Conservation (phyloP, 2,329 filamentous ascomycete species). For the Ceratocystis destructans region DNA sequence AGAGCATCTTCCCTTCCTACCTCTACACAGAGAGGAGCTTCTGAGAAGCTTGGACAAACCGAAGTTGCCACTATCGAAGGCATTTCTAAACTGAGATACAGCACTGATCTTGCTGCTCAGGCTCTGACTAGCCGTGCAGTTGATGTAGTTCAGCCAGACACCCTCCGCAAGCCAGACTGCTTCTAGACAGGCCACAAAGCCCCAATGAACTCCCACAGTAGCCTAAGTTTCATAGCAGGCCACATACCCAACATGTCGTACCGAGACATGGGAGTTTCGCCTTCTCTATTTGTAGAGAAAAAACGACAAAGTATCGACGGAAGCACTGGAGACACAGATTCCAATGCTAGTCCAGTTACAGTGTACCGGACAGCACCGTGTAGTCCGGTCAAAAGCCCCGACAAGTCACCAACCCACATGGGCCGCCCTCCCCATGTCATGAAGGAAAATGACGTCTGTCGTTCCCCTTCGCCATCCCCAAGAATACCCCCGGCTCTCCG, state of each 20-base stretch:
- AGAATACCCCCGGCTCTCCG: conserved; percentile 11
- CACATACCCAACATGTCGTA: background rate
- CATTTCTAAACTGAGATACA: background rate
- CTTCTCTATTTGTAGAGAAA: conserved; percentile 16
- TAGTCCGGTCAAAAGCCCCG: conserved; percentile 13
- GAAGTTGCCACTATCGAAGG: background rate
- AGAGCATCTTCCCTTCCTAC: background rate
- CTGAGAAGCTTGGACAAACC: background rate
- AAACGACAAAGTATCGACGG: conserved; percentile 9
- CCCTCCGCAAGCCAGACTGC: background rate
- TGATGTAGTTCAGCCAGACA: background rate
- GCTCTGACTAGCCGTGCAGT: background rate
- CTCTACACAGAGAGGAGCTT: background rate
- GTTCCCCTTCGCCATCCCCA: conserved; percentile 13
- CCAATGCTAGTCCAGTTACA: conserved; percentile 2
- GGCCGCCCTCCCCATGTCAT: background rate
- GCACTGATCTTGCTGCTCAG: background rate
- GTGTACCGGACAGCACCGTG: conserved; percentile 14
- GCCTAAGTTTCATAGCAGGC: background rate
- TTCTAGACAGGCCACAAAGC: background rate
- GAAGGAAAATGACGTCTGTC: background rate
- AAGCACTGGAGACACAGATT: conserved; percentile 11
- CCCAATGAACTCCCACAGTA: background rate
- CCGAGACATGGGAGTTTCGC: background rate
- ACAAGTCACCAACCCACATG: conserved; percentile 5